Conservation (phyloP, 139 green algal species). For the Coccomyxa sp. region DNA sequence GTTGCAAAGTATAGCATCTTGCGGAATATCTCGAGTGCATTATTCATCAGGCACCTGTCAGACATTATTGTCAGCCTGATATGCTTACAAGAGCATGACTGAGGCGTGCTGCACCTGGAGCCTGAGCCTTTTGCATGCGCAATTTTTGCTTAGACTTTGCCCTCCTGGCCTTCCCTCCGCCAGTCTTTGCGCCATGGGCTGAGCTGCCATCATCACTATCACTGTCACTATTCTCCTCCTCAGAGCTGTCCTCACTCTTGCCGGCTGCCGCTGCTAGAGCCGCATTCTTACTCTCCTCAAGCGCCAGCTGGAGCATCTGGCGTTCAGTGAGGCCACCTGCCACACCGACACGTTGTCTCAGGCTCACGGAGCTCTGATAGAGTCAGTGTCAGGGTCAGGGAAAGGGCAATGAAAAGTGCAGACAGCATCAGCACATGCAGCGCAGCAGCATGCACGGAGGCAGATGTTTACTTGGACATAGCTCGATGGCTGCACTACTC, state of each 20-base stretch:
- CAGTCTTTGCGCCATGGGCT: background rate
- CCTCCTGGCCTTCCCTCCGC: background rate
- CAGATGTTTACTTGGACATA: background rate
- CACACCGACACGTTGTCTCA: background rate
- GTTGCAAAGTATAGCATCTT: background rate
- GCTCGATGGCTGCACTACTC: background rate
- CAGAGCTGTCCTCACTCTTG: background rate
- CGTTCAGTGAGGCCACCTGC: conserved; percentile 15
- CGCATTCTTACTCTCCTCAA: conserved; percentile 17
- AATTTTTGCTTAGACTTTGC: background rate
- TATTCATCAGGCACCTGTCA: background rate
- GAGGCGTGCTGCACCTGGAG: background rate
- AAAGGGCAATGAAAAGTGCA: background rate
- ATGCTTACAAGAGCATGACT: background rate
- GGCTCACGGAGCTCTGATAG: background rate
- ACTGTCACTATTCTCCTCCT: background rate
- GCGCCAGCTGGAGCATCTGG: conserved; percentile 12
- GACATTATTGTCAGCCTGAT: background rate
- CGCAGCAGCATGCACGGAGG: background rate
- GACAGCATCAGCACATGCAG: background rate
- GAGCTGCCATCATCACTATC: background rate
- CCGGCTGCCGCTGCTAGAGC: background rate
- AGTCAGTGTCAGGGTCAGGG: background rate
- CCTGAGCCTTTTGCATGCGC: background rate
- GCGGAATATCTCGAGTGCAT: background rate